Evolutionary conservation across 1,284 basidiomycete species (phyloP), one percentile per base, ranked within the genome.

Genomic region (Moesziomyces sp.): DNA sequence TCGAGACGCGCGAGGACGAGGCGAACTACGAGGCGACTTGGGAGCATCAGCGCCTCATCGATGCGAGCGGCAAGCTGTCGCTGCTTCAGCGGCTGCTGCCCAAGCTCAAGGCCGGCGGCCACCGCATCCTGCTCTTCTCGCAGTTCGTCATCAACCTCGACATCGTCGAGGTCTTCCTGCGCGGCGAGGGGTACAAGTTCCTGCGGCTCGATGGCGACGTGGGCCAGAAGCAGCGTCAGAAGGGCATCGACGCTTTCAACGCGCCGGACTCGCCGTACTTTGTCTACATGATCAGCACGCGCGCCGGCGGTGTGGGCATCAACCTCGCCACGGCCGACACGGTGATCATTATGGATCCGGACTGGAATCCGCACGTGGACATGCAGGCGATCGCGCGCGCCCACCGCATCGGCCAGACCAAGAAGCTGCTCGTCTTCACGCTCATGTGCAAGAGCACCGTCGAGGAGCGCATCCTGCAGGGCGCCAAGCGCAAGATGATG

Each of bases 361-460:
- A 97, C 86, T 97, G 94, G 85, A 97, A 97, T 79, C 94, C 94
- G 16, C 94, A 96, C 85, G 91, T 92, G 85, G 92, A 84, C 58
- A 74, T 85, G 60, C 79, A 96, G 91, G 94, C 94, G 40, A 95
- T 97, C 69, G 91, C 93, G 14, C 90, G 94, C 59, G 89, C 92
- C 26, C 92, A 96, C 86, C 89, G 92, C 53, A 85, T 85, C 56
- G 85, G 85, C 7, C 85, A 86, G 62, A 83, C 66, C 50, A 82
- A 83, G 66, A 83, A 82, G 44, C 82, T 85, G 18, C 79, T 82
- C 33, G 84, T 85, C 21, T 85, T 85, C 57, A 83, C 83, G 49
- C 77, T 86, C n/a, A 75, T 85, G 62, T 78, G 79, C 70, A 84
- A 85, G 60, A 80, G 64, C 2, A 84, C 84, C 0, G 85, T 82